phyloP scores from a whole-genome alignment of 345 rosid species.

The Carallia pectinifolia region DNA sequence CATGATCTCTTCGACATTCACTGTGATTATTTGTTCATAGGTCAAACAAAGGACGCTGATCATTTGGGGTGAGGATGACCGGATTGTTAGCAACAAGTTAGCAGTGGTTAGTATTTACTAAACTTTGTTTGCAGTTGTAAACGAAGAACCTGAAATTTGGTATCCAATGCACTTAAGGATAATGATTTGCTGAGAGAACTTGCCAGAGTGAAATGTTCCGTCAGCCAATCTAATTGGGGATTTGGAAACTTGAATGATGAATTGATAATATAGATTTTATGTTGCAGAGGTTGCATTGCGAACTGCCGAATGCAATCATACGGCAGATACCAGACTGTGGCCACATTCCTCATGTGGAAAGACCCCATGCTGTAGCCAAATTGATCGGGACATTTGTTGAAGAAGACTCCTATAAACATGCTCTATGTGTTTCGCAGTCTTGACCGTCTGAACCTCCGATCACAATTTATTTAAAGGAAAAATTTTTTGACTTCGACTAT shows the following conservation, averaged over 20 bases:
- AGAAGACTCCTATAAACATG: slow-evolving; percentile 42
- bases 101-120: slow-evolving; percentile 56
- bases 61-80: slow-evolving; percentile 91
- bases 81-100: slow-evolving; percentile 68
- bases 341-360: slow-evolving; percentile 90
- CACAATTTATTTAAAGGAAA: too few relatives aligned
- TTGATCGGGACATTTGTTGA: slow-evolving; percentile 56
- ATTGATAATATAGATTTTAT: neutral
- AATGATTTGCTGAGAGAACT: neutral
- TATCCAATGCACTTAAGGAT: neutral
- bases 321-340: slow-evolving; percentile 78
- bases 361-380: slow-evolving; percentile 51
- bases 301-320: slow-evolving; percentile 59
- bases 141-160: neutral
- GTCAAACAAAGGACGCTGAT: slow-evolving; percentile 72
- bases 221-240: neutral
- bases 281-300: slow-evolving; percentile 68
- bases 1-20: neutral
- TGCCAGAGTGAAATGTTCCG: neutral
- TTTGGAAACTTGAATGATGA: neutral
- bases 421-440: slow-evolving; percentile 25
- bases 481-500: too few relatives aligned
- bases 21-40: slow-evolving; percentile 33
- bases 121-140: neutral
- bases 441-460: neutral